These are phyloP conservation scores for Sistotremastrum suecicum DNA, from an alignment of 768 basidiomycete genomes.

Conservation along the genomic window DNA sequence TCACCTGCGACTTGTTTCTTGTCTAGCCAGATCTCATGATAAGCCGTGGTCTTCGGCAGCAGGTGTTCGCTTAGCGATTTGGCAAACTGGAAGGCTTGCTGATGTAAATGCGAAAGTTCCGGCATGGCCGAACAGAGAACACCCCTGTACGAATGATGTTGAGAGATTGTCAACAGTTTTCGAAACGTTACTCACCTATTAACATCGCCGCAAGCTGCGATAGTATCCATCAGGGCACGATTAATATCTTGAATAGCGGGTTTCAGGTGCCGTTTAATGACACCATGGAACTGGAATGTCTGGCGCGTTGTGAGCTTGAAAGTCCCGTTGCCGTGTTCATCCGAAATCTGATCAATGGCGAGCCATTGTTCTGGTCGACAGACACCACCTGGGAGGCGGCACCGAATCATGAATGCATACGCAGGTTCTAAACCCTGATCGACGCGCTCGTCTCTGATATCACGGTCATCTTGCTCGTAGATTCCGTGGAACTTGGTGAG, in stretches of 20 bases:
- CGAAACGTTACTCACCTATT: slow-evolving; percentile 46
- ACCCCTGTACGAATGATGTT: slow-evolving; percentile 35
- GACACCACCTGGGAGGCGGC: slow-evolving; percentile 91
- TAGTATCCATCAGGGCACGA: slow-evolving; percentile 76
- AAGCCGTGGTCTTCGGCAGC: slow-evolving; percentile 81
- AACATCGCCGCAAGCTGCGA: slow-evolving; percentile 97
- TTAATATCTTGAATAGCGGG: slow-evolving; percentile 96
- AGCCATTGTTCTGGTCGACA: slow-evolving; percentile 89
- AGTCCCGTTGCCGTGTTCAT: slow-evolving; percentile 85
- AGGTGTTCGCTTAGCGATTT: slow-evolving; percentile 75
- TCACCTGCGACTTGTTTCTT: slow-evolving; percentile 94
- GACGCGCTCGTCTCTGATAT: slow-evolving; percentile 93
- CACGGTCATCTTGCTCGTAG: slow-evolving; percentile 95
- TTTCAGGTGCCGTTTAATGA: slow-evolving; percentile 94
- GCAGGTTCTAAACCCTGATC: slow-evolving; percentile 90
- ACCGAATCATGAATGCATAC: slow-evolving; percentile 97
- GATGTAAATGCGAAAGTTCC: slow-evolving; percentile 73
- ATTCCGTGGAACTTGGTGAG: slow-evolving; percentile 97
- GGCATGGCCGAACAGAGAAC: slow-evolving; percentile 89
- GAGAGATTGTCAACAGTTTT: slow-evolving; percentile 3
- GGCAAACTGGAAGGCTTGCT: slow-evolving; percentile 70
- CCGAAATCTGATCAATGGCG: slow-evolving; percentile 89
- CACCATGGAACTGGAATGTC: slow-evolving; percentile 99
- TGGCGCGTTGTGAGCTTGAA: slow-evolving; percentile 96
- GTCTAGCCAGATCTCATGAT: slow-evolving; percentile 98